Evolutionary conservation across 2,329 filamentous ascomycete species (phyloP).

Genomic region (Neonectria punicea): DNA sequence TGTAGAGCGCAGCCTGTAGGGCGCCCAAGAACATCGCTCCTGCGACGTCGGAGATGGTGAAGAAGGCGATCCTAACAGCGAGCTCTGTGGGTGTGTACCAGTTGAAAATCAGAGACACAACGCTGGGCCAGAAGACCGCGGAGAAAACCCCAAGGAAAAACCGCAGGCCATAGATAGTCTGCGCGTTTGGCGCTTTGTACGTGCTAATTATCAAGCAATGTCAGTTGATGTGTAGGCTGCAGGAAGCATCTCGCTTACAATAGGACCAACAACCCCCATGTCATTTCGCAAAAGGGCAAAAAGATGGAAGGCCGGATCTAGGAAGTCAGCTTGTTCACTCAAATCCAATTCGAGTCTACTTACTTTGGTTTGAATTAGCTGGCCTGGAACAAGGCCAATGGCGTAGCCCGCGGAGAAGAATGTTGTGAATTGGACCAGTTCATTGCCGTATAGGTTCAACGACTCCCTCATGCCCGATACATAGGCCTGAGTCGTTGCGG

Average conservation of each 20-base stretch:
- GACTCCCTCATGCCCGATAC: constrained; percentile 51
- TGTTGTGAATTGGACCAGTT: constrained; percentile 63
- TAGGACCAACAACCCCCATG: constrained; percentile 44
- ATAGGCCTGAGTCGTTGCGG: constrained; percentile 49
- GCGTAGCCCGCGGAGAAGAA: constrained; percentile 71
- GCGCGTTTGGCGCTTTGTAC: constrained; percentile 48
- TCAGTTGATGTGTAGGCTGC: not conserved
- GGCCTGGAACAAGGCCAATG: constrained; percentile 55
- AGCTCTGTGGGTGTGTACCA: constrained; percentile 58
- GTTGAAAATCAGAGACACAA: constrained; percentile 53
- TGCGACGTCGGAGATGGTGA: constrained; percentile 56
- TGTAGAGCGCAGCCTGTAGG: constrained; percentile 55
- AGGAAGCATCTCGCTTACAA: constrained; percentile 28
- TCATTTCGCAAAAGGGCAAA: constrained; percentile 52
- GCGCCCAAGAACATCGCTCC: constrained; percentile 57
- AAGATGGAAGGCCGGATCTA: constrained; percentile 52
- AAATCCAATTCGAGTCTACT: not conserved
- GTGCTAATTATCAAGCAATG: constrained; percentile 30
- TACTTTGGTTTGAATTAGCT: constrained; percentile 51
- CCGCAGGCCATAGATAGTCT: constrained; percentile 52
- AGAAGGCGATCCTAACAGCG: constrained; percentile 54
- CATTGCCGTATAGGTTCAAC: constrained; percentile 54
- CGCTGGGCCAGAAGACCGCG: constrained; percentile 51
- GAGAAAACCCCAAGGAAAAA: constrained; percentile 57
- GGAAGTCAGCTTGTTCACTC: not conserved